Percentiles rank a stretch among this genome's conserved stretches.
phyloP scores from a whole-genome alignment of 148 eudicot species.

The Arctostaphylos glauca region DNA sequence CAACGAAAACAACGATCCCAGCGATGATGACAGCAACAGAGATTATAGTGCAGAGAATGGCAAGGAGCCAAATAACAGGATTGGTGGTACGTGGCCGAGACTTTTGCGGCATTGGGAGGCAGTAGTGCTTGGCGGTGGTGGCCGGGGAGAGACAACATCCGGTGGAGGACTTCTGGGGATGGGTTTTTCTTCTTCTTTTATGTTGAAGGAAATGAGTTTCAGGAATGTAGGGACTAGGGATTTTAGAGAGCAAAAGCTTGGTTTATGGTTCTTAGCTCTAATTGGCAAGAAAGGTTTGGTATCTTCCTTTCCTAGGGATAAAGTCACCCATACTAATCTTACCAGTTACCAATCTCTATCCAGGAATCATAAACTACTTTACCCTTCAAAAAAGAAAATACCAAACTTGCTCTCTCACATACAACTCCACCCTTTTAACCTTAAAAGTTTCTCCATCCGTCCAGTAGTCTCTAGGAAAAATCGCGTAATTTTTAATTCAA shows the following conservation, averaged over 20 bases:
- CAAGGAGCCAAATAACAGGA: constrained; percentile 56
- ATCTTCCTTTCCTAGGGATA: constrained; percentile 65
- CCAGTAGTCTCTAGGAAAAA: no score
- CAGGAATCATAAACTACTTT: constrained; percentile 15
- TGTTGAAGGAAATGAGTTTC: background rate
- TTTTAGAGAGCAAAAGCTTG: background rate
- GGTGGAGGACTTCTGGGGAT: background rate
- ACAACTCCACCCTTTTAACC: background rate
- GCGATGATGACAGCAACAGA: constrained; percentile 46
- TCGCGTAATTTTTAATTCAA: no score
- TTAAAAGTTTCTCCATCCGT: no score
- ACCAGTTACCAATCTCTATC: background rate
- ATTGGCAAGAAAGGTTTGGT: constrained; percentile 68
- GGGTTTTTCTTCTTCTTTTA: background rate
- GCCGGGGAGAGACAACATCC: constrained; percentile 10
- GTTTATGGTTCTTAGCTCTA: constrained; percentile 37
- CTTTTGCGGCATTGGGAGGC: constrained; percentile 27
- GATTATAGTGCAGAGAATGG: constrained; percentile 57
- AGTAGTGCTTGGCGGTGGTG: background rate
- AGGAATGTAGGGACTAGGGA: background rate
- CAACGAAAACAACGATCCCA: constrained; percentile 57
- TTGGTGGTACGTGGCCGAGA: constrained; percentile 30
- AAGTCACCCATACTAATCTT: constrained; percentile 33
- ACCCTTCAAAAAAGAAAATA: constrained; percentile 19
- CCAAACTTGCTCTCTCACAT: constrained; percentile 13